phyloP scores from a whole-genome alignment of 768 basidiomycete genomes.

The Calocybe cyanea region DNA sequence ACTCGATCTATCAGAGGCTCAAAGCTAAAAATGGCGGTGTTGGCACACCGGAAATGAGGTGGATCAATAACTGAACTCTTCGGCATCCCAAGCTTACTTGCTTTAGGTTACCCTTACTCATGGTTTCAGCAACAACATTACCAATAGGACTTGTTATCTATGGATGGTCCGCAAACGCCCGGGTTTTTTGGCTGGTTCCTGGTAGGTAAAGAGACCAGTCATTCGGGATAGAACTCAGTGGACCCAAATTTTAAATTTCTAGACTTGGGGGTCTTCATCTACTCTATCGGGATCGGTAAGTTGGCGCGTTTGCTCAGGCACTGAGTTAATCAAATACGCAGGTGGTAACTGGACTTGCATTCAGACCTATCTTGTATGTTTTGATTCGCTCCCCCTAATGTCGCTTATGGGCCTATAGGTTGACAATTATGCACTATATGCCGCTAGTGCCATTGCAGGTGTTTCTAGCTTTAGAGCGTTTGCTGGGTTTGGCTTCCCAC shows the following conservation, averaged over 20 bases:
- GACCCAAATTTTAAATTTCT: background rate
- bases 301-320: background rate
- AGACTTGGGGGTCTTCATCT: conserved; percentile 42
- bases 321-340: conserved; percentile 7
- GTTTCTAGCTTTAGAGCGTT: conserved; percentile 52
- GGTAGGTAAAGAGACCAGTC: conserved; percentile 29
- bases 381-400: conserved; percentile 19
- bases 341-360: conserved; percentile 41
- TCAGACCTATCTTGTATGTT: conserved; percentile 53
- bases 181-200: conserved; percentile 55
- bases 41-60: conserved; percentile 54
- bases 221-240: background rate
- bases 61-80: background rate
- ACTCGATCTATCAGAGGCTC: conserved; percentile 41
- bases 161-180: conserved; percentile 55
- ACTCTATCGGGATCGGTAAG: conserved; percentile 44
- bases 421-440: conserved; percentile 79
- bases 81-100: background rate
- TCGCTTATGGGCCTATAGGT: conserved; percentile 45
- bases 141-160: conserved; percentile 60
- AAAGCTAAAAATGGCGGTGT: conserved; percentile 46
- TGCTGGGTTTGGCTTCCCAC: conserved; percentile 60
- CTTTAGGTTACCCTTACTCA: conserved; percentile 30
- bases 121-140: conserved; percentile 48
- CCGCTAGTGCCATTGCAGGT: conserved; percentile 55